phyloP scores from a whole-genome alignment of 2,329 filamentous ascomycete species.

The Cryphonectria nitschkei region DNA sequence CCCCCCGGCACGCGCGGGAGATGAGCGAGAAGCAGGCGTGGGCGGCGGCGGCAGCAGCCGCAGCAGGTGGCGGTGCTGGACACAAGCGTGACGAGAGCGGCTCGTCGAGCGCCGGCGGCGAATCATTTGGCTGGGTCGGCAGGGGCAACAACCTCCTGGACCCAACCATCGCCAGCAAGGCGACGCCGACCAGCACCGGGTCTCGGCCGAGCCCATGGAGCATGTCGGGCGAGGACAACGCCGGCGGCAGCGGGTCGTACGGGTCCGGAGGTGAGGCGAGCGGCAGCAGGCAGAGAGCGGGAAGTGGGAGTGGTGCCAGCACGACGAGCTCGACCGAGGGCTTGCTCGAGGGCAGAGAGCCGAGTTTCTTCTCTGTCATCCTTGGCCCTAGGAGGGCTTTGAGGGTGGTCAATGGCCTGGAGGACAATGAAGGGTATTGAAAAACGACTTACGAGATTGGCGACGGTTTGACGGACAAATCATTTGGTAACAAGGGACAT shows the following conservation, averaged over 20 bases:
- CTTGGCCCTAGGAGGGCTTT: conserved; percentile 67
- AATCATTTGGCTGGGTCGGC: conserved; percentile 32
- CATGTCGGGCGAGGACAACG: conserved; percentile 17
- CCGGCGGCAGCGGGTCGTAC: conserved; percentile 31
- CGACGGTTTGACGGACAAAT: too few relatives aligned
- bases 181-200: conserved; percentile 29
- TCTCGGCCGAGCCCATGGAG: conserved; percentile 21
- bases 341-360: conserved; percentile 52
- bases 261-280: conserved; percentile 33
- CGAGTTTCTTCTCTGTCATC: conserved; percentile 67
- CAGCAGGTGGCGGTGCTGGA: not conserved
- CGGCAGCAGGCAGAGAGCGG: conserved; percentile 33
- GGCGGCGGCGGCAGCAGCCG: conserved; percentile 1
- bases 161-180: conserved; percentile 30
- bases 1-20: not conserved
- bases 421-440: conserved; percentile 31
- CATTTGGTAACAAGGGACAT: too few relatives aligned
- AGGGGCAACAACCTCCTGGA: conserved; percentile 33
- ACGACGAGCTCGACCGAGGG: conserved; percentile 43
- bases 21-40: conserved; percentile 23
- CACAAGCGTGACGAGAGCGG: conserved; percentile 23
- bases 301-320: conserved; percentile 41
- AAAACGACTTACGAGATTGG: not conserved
- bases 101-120: conserved; percentile 28
- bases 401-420: conserved; percentile 60